Conservation (phyloP, 2,329 filamentous ascomycete genomes). For the Metarhizium rileyi region DNA sequence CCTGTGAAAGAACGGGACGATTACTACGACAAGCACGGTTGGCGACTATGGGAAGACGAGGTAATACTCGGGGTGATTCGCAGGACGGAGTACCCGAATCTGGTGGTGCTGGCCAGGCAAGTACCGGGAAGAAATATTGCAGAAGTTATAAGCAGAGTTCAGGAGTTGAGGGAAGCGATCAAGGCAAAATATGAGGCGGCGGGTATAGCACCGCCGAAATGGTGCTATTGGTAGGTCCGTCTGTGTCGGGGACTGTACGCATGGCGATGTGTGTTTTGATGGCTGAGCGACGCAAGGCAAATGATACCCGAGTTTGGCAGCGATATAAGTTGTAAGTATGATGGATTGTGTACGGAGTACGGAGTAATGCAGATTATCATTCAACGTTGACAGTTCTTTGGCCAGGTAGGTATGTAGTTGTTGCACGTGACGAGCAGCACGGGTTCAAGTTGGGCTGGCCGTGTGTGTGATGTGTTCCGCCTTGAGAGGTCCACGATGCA, state of each 20-base stretch:
- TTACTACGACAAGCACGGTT: constrained; percentile 16
- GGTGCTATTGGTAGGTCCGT: constrained; percentile 14
- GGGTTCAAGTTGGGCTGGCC: no score
- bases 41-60: constrained; percentile 18
- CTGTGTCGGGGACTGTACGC: no score
- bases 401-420: no score
- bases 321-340: background rate
- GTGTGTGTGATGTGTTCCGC: no score
- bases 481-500: no score
- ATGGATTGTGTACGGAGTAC: background rate
- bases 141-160: constrained; percentile 13
- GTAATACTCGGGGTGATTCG: constrained; percentile 15
- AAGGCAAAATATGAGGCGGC: constrained; percentile 11
- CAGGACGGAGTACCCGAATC: constrained; percentile 9
- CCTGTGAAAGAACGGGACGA: background rate
- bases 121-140: constrained; percentile 10
- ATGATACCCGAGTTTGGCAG: background rate
- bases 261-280: background rate
- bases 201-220: constrained; percentile 14
- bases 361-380: background rate
- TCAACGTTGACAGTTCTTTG: background rate
- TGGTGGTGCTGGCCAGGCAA: constrained; percentile 6
- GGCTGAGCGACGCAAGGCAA: background rate
- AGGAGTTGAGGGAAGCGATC: constrained; percentile 13
- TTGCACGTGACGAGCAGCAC: no score